These are phyloP conservation scores for Elasticomyces elasticus DNA, from an alignment of 495 filamentous ascomycete species.

Conservation along the genomic window DNA sequence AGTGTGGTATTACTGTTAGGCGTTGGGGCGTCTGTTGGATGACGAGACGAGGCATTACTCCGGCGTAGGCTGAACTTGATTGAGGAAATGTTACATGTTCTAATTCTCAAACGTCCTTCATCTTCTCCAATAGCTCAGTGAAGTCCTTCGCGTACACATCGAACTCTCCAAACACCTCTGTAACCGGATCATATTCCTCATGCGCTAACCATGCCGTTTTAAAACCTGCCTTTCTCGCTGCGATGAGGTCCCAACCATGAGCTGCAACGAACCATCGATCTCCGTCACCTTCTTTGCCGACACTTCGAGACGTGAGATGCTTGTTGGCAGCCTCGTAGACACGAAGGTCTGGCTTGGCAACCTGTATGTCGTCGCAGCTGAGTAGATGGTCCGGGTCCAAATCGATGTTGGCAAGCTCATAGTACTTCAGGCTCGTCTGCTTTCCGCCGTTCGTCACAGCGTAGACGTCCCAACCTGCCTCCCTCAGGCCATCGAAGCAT, in stretches of 20 bases:
- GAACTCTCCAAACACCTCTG: conserved; percentile 14
- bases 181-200: conserved; percentile 16
- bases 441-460: conserved; percentile 20
- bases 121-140: conserved; percentile 10
- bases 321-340: conserved; percentile 16
- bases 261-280: conserved; percentile 21
- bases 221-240: conserved; percentile 20
- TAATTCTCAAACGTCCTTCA: conserved; percentile 6
- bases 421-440: conserved; percentile 19
- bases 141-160: conserved; percentile 11
- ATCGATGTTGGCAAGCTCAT: conserved; percentile 16
- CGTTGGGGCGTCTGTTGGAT: too few relatives aligned
- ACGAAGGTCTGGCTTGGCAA: conserved; percentile 15
- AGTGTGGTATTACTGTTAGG: too few relatives aligned
- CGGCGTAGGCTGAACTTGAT: too few relatives aligned
- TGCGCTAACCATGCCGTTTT: conserved; percentile 16
- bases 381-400: conserved; percentile 16
- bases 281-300: conserved; percentile 2
- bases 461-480: conserved; percentile 17
- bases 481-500: conserved; percentile 15
- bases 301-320: conserved; percentile 7
- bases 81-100: too few relatives aligned
- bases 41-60: too few relatives aligned
- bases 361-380: conserved; percentile 15
- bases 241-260: conserved; percentile 18